Evolutionary conservation across 2,329 filamentous ascomycete genomes (phyloP).

Genomic region (Aureobasidium sp.): DNA sequence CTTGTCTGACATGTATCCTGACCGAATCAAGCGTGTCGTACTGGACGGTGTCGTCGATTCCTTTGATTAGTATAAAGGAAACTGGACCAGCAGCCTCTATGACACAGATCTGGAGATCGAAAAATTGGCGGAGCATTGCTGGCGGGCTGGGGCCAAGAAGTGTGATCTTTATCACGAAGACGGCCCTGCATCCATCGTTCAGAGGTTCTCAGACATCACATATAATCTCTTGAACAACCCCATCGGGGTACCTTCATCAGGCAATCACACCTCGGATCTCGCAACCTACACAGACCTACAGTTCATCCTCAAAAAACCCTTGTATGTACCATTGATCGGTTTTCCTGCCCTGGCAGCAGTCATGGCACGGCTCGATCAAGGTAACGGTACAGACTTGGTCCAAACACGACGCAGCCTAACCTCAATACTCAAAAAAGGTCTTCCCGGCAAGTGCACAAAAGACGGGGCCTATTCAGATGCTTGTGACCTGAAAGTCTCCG

Average conservation of each 20-base stretch:
- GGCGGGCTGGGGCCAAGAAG: conserved; percentile 38
- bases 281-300: conserved; percentile 35
- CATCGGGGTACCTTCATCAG: conserved; percentile 38
- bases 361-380: conserved; percentile 27
- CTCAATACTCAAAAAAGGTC: conserved; percentile 19
- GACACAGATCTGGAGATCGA: conserved; percentile 50
- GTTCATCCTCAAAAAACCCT: conserved; percentile 25
- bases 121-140: conserved; percentile 49
- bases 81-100: conserved; percentile 44
- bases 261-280: conserved; percentile 21
- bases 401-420: conserved; percentile 36
- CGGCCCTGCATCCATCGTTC: conserved; percentile 30
- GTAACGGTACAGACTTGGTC: conserved; percentile 24
- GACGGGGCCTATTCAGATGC: conserved; percentile 26
- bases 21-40: conserved; percentile 36
- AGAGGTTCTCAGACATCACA: conserved; percentile 35
- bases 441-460: conserved; percentile 22
- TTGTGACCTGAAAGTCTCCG: conserved; percentile 15
- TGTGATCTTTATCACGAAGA: conserved; percentile 38
- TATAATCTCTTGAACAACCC: conserved; percentile 35
- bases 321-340: conserved; percentile 28
- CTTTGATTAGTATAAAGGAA: conserved; percentile 42
- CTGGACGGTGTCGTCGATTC: conserved; percentile 38
- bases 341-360: conserved; percentile 29
- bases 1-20: conserved; percentile 40